These are phyloP conservation scores for Pouteria campechiana DNA, from an alignment of 179 eudicot genomes.

Conservation along the genomic window DNA sequence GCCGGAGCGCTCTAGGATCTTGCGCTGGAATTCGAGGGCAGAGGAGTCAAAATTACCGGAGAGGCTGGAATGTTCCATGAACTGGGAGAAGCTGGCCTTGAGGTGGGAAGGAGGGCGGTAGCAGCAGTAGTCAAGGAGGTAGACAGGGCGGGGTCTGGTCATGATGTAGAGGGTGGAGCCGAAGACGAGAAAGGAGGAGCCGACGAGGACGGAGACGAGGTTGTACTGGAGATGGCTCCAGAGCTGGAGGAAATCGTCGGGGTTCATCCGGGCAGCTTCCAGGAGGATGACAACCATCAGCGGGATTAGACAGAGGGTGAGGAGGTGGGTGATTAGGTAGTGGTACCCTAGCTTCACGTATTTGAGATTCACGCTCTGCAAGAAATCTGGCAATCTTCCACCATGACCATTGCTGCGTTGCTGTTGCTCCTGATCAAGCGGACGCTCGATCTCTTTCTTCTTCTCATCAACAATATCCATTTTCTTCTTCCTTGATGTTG, in stretches of 20 bases:
- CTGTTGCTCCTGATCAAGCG: too few relatives aligned
- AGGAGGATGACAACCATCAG: conserved; percentile 15
- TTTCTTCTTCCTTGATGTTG: conserved; percentile 9
- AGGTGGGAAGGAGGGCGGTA: conserved; percentile 32
- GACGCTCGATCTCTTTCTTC: too few relatives aligned
- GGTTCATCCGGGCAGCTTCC: conserved; percentile 41
- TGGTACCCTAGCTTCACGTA: conserved; percentile 69
- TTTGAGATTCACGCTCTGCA: conserved; percentile 44
- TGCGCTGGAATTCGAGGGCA: conserved; percentile 54
- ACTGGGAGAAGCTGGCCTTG: conserved; percentile 17
- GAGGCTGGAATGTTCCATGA: conserved; percentile 32
- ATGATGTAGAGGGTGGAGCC: conserved; percentile 47
- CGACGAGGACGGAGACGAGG: conserved; percentile 25
- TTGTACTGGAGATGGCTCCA: conserved; percentile 50
- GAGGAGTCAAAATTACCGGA: conserved; percentile 49
- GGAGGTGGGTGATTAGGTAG: conserved; percentile 39
- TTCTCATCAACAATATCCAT: too few relatives aligned
- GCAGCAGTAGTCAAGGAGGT: conserved; percentile 50
- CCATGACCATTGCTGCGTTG: too few relatives aligned
- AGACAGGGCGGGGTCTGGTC: conserved; percentile 55
- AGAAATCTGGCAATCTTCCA: conserved; percentile 54
- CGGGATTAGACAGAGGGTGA: conserved; percentile 49
- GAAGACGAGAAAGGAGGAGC: conserved; percentile 28
- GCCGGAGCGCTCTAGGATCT: conserved; percentile 55
- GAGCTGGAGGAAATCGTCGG: conserved; percentile 36